These are phyloP conservation scores for Drechslerella dactyloides DNA, from an alignment of 2,329 filamentous ascomycete species.

Conservation along the genomic window DNA sequence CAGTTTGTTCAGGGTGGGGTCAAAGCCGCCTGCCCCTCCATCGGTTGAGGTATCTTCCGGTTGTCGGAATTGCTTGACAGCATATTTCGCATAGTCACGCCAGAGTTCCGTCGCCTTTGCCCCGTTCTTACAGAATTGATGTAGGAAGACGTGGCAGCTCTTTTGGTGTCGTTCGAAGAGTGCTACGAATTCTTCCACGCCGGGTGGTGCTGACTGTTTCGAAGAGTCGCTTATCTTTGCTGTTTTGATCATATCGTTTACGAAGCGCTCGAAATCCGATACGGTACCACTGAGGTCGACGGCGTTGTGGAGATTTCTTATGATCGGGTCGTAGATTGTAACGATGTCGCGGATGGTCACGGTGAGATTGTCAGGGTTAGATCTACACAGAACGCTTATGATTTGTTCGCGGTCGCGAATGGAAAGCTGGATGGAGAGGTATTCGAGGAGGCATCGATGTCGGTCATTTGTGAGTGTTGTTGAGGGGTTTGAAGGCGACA, in stretches of 20 bases:
- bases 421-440: conserved; percentile 73
- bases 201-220: conserved; percentile 60
- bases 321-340: conserved; percentile 74
- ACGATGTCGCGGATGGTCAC: conserved; percentile 70
- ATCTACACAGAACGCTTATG: conserved; percentile 69
- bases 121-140: conserved; percentile 72
- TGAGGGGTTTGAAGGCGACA: conserved; percentile 59
- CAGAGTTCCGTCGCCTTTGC: conserved; percentile 70
- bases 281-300: conserved; percentile 75
- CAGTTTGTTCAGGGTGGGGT: conserved; percentile 58
- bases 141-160: conserved; percentile 72
- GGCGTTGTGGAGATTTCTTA: conserved; percentile 72
- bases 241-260: conserved; percentile 72
- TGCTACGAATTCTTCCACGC: conserved; percentile 74
- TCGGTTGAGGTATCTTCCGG: conserved; percentile 51
- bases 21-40: conserved; percentile 60
- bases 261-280: conserved; percentile 70
- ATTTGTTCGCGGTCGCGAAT: conserved; percentile 77
- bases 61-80: conserved; percentile 65
- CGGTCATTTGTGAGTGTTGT: conserved; percentile 65
- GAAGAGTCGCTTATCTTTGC: conserved; percentile 58
- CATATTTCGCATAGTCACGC: conserved; percentile 67
- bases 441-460: conserved; percentile 71
- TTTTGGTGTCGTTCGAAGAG: conserved; percentile 70
- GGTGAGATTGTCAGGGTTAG: conserved; percentile 75